A percentile compares a stretch with the other conserved stretches of the same genome.
phyloP scores from a whole-genome alignment of 495 filamentous ascomycete genomes.

The Umbilicaria muhlenbergii region DNA sequence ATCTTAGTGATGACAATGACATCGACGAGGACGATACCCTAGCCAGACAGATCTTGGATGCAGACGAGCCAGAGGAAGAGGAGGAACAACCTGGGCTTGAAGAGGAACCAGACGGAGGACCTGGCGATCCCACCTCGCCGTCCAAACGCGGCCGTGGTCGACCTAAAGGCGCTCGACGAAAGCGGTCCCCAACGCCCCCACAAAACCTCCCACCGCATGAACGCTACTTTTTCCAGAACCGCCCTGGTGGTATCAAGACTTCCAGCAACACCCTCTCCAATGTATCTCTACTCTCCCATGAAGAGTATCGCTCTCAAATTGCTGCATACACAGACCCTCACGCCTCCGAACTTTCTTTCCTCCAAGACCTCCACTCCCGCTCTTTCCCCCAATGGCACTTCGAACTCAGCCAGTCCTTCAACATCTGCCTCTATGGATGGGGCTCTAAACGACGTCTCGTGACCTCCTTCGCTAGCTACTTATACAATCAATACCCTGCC shows the following conservation, averaged over 20 bases:
- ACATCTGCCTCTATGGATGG: constrained; percentile 81
- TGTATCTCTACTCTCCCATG: constrained; percentile 63
- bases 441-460: constrained; percentile 73
- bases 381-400: constrained; percentile 88
- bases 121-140: constrained; percentile 23
- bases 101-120: constrained; percentile 15
- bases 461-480: constrained; percentile 58
- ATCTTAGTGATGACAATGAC: constrained; percentile 42
- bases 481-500: constrained; percentile 33
- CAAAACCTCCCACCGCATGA: constrained; percentile 71
- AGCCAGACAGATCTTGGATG: constrained; percentile 53
- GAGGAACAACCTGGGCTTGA: constrained; percentile 23
- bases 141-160: constrained; percentile 43
- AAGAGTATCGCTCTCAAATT: constrained; percentile 71
- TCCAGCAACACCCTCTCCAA: constrained; percentile 74
- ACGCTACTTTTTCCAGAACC: constrained; percentile 86
- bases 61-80: constrained; percentile 24
- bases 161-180: constrained; percentile 43
- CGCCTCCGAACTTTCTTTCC: constrained; percentile 47
- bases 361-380: constrained; percentile 59
- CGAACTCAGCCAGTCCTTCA: constrained; percentile 79
- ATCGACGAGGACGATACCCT: constrained; percentile 59
- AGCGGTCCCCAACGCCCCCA: constrained; percentile 66
- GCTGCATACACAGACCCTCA: constrained; percentile 56
- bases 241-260: constrained; percentile 62